Percentiles rank a stretch among this genome's conserved stretches.
Conservation (phyloP, 768 basidiomycete species). For the Lentinula detonsa region DNA sequence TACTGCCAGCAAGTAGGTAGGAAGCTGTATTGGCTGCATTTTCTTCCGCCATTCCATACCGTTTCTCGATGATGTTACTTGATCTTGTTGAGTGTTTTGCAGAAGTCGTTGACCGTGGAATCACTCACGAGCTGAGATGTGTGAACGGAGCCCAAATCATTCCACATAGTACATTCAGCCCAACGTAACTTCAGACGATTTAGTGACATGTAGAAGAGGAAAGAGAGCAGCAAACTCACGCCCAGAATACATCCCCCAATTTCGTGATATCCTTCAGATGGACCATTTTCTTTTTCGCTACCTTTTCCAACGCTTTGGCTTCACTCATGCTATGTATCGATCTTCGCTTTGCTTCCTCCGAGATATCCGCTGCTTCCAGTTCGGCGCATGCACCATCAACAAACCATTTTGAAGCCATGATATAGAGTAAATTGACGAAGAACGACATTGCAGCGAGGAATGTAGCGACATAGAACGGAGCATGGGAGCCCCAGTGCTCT, state of each 20-base stretch:
- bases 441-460: constrained; percentile 62
- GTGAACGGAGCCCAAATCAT: constrained; percentile 75
- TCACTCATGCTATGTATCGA: constrained; percentile 43
- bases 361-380: constrained; percentile 58
- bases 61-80: constrained; percentile 69
- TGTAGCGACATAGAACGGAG: constrained; percentile 70
- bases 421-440: constrained; percentile 61
- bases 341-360: constrained; percentile 45
- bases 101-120: background rate
- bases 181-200: constrained; percentile 50
- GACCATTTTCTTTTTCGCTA: constrained; percentile 61
- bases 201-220: background rate
- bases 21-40: constrained; percentile 62
- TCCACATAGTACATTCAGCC: constrained; percentile 70
- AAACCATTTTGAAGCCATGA: constrained; percentile 59
- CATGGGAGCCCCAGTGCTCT: constrained; percentile 56
- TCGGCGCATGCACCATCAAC: constrained; percentile 54
- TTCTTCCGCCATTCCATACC: constrained; percentile 55
- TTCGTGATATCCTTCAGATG: constrained; percentile 53
- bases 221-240: constrained; percentile 33
- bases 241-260: constrained; percentile 76
- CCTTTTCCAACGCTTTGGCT: constrained; percentile 55
- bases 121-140: constrained; percentile 64
- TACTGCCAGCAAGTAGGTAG: constrained; percentile 63
- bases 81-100: constrained; percentile 1